These are phyloP conservation scores for Psilocybe tampanensis DNA, from an alignment of 768 basidiomycete species.

Conservation along the genomic window DNA sequence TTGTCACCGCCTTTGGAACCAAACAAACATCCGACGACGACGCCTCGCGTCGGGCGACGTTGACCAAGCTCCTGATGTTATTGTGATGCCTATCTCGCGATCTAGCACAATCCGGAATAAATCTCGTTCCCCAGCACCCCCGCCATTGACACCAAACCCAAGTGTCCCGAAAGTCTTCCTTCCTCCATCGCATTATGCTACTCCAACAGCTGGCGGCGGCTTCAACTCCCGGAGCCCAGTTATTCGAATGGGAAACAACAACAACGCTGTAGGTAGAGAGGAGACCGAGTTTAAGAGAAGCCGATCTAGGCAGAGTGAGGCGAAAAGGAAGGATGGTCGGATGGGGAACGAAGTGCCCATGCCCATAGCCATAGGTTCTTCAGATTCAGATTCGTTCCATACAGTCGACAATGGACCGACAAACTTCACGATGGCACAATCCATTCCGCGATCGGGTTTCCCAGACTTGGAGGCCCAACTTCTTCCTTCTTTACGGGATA, in stretches of 20 bases:
- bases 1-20: background rate
- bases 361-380: background rate
- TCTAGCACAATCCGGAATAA: conserved; percentile 31
- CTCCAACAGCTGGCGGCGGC: conserved; percentile 42
- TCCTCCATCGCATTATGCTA: conserved; percentile 58
- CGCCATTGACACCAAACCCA: conserved; percentile 21
- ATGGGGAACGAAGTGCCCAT: background rate
- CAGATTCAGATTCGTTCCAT: conserved; percentile 15
- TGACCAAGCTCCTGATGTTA: background rate
- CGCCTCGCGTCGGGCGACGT: background rate
- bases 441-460: conserved; percentile 49
- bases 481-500: conserved; percentile 71
- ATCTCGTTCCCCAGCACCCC: conserved; percentile 44
- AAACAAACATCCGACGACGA: background rate
- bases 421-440: conserved; percentile 6
- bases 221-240: conserved; percentile 17
- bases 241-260: background rate
- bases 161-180: conserved; percentile 39
- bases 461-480: conserved; percentile 66
- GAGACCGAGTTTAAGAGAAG: background rate
- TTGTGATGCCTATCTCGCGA: conserved; percentile 12
- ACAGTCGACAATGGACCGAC: conserved; percentile 8
- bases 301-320: background rate
- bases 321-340: background rate
- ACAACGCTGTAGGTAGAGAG: background rate